These are phyloP conservation scores for Geranium brycei DNA, from an alignment of 345 rosid species.

Conservation along the genomic window DNA sequence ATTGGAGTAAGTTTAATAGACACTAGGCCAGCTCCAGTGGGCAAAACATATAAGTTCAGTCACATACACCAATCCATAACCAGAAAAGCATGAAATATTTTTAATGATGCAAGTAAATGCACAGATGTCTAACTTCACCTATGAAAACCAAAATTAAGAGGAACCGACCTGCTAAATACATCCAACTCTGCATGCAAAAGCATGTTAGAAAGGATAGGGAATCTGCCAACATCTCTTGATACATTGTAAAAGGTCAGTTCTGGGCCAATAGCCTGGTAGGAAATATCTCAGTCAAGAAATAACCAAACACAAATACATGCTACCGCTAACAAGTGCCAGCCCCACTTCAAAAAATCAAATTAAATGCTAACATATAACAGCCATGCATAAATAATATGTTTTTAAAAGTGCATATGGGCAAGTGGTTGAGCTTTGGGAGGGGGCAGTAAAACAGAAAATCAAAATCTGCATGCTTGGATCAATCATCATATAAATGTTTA, in stretches of 20 bases:
- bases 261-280: conserved; percentile 77
- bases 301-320: background rate
- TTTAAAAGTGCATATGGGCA: too few relatives aligned
- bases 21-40: too few relatives aligned
- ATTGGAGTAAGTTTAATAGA: too few relatives aligned
- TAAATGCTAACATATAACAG: too few relatives aligned
- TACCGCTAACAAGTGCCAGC: background rate
- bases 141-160: conserved; percentile 1
- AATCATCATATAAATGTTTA: too few relatives aligned
- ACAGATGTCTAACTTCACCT: background rate
- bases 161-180: conserved; percentile 58
- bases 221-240: conserved; percentile 57
- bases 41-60: background rate
- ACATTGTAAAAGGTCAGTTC: conserved; percentile 85
- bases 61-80: background rate
- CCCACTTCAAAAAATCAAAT: too few relatives aligned
- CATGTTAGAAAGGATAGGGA: conserved; percentile 57
- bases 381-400: too few relatives aligned
- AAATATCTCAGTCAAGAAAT: background rate
- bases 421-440: too few relatives aligned
- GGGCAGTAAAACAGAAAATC: too few relatives aligned
- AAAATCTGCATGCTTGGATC: too few relatives aligned
- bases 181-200: conserved; percentile 89
- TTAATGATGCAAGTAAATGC: background rate
- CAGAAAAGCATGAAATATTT: background rate